Conservation (phyloP, 2,329 filamentous ascomycete species). For the Sarocladiaceae sp. region DNA sequence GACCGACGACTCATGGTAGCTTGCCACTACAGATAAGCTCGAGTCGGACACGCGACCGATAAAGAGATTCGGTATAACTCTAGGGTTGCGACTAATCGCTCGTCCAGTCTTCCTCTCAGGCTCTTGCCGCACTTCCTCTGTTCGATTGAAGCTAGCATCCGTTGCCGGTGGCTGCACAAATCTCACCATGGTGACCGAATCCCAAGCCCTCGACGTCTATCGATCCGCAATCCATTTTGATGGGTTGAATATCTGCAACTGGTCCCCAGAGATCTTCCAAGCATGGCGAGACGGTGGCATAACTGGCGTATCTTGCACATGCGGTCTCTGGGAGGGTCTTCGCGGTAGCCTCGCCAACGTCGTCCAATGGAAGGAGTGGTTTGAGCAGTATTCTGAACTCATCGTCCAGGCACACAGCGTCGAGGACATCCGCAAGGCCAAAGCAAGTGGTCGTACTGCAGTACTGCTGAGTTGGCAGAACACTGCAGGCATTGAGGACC, state of each 20-base stretch:
- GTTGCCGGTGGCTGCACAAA: background rate
- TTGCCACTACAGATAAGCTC: no score
- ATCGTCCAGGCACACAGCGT: slow-evolving; percentile 31
- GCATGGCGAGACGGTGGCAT: slow-evolving; percentile 31
- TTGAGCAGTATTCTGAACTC: slow-evolving; percentile 31
- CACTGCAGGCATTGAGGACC: slow-evolving; percentile 33
- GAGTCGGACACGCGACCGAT: no score
- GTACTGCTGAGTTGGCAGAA: slow-evolving; percentile 35
- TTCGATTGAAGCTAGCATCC: no score
- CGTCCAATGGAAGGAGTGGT: slow-evolving; percentile 36
- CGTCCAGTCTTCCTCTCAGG: no score
- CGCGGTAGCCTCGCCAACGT: slow-evolving; percentile 30
- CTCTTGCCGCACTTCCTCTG: no score
- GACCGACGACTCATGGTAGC: no score
- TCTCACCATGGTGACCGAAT: slow-evolving; percentile 26
- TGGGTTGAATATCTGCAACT: slow-evolving; percentile 34
- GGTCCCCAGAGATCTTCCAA: slow-evolving; percentile 31
- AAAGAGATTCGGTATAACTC: no score
- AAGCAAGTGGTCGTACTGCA: slow-evolving; percentile 28
- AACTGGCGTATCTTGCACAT: slow-evolving; percentile 34
- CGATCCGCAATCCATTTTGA: slow-evolving; percentile 31
- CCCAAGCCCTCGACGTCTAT: slow-evolving; percentile 29
- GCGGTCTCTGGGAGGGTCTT: slow-evolving; percentile 32
- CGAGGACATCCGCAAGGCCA: slow-evolving; percentile 29
- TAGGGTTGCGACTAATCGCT: no score